Conservation (phyloP, 208 protist species). For the Trypanosoma vivax region DNA sequence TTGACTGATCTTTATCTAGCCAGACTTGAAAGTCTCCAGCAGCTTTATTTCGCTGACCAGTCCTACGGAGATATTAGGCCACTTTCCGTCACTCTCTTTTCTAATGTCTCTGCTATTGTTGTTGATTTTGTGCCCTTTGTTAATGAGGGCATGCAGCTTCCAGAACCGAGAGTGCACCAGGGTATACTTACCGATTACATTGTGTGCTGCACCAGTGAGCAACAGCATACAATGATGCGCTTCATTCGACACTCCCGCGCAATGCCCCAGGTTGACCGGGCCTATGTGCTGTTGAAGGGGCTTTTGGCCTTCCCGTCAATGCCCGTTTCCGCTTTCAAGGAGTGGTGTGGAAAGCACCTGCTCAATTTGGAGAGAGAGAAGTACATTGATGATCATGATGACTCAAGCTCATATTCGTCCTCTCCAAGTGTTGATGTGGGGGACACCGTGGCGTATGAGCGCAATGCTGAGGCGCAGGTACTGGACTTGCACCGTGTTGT, state of each 20-base stretch:
- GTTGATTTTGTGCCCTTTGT: slow-evolving; percentile 41
- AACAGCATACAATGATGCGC: slow-evolving; percentile 10
- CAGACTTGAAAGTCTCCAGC: slow-evolving; percentile 40
- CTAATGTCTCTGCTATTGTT: slow-evolving; percentile 39
- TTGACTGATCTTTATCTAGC: slow-evolving; percentile 37
- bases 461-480: slow-evolving; percentile 62
- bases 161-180: slow-evolving; percentile 10
- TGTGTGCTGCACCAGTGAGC: slow-evolving; percentile 7
- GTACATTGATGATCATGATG: slow-evolving; percentile 1
- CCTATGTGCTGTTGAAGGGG: slow-evolving; percentile 3
- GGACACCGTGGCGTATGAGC: slow-evolving; percentile 74
- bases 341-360: slow-evolving; percentile 17
- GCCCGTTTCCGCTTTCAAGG: slow-evolving; percentile 12
- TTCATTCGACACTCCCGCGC: slow-evolving; percentile 2
- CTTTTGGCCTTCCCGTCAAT: slow-evolving; percentile 21
- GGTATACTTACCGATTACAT: slow-evolving; percentile 20
- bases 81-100: slow-evolving; percentile 39
- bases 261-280: slow-evolving; percentile 7
- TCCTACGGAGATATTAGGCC: slow-evolving; percentile 8
- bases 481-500: slow-evolving; percentile 71
- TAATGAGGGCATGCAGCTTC: not conserved
- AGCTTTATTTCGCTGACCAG: slow-evolving; percentile 24
- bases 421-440: slow-evolving; percentile 30
- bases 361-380: not conserved
- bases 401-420: slow-evolving; percentile 17